Base-by-base conservation (phyloP, 164 flowering plant species). In the Cinnamomum chago region DNA sequence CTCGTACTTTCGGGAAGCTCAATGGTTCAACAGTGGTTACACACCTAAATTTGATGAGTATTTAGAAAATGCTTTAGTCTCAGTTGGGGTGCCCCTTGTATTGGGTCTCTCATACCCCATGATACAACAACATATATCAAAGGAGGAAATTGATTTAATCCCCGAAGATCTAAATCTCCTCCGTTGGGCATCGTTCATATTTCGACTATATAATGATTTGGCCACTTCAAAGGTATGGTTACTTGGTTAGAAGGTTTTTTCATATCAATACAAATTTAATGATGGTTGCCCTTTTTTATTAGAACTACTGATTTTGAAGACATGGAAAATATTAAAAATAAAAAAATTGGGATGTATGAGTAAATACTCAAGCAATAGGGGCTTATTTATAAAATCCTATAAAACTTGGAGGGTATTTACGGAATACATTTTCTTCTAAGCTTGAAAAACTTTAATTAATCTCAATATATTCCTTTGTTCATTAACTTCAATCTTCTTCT, bases 41-140 rank as follows among this genome's bases (percentile, higher is more conserved):
- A 81, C 70, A 6, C 88, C 91, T 70, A 66, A 81, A 1, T 69
- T 85, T 10, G 55, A 77, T 25, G 89, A 88, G 75, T 85, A 88
- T 30, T 30, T 86, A 15, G 71, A 70, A 12, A 88, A 85, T 75
- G 88, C 80, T 23, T 76, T 81, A 79, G 80, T 78, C 67, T 82
- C 91, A 3, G 76, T 83, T 3, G 67, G 80, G 10, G 87, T 75
- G n/a, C 78, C 82, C 5, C 10, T 84, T 20, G 35, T 86, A 17
- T 66, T 79, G 2, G 58, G 72, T 35, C 81, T 78, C 76, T 24
- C 78, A 11, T 77, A 74, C 22, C 72, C 78, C 7, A 62, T 72
- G 14, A n/a, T 74, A 14, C 58, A 18, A 40, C 28, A 74, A 2
- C 40, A 35, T 3, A 50, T 27, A 7, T 33, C 60, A 10, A 73